Evolutionary conservation across 345 rosid genomes (phyloP).

Genomic region (Arabidopsis thaliana): TAIR10.1 NC_003070.9:4862001-4862500

Average conservation of each 20-base stretch:
- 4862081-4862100: conserved; percentile 83
- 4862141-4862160: conserved; percentile 13
- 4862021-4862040: conserved; percentile 59
- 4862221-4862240: background rate
- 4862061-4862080: conserved; percentile 74
- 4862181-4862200: background rate
- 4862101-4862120: conserved; percentile 53
- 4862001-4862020: conserved; percentile 62
- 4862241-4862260: background rate
- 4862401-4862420: conserved; percentile 72
- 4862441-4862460: conserved; percentile 97
- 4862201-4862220: conserved; percentile 2
- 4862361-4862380: conserved; percentile 96
- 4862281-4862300: conserved; percentile 15
- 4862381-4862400: conserved; percentile 83
- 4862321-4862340: background rate
- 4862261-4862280: conserved; percentile 13
- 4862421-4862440: conserved; percentile 95
- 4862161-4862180: background rate
- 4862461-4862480: conserved; percentile 14
- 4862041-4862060: conserved; percentile 58
- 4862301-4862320: conserved; percentile 8
- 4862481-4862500: background rate
- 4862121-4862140: background rate
- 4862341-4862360: conserved; percentile 98